A percentile compares a stretch with the other conserved stretches of the same genome.
phyloP scores from a whole-genome alignment of 1,284 basidiomycete species.

The Puccinia sorghi region DNA sequence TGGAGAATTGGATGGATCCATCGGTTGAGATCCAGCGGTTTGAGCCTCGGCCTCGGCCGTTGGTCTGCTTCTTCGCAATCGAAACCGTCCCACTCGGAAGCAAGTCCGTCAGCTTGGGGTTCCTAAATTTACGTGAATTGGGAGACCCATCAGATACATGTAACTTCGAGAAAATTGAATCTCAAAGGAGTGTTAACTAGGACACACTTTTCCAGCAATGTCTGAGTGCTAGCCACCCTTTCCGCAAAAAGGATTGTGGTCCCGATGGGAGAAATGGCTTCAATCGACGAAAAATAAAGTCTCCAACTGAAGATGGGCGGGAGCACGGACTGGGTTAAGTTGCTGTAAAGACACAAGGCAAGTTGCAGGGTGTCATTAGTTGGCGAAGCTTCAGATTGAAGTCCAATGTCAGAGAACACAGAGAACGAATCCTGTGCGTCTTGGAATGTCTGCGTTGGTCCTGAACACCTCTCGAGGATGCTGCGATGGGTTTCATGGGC shows the following conservation, averaged over 20 bases:
- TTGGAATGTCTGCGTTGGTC: neutral
- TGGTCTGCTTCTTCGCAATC: constrained; percentile 81
- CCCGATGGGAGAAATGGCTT: constrained; percentile 60
- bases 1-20: constrained; percentile 80
- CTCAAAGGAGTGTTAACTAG: neutral
- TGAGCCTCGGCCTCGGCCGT: constrained; percentile 81
- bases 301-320: constrained; percentile 1
- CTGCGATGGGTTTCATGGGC: neutral
- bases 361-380: constrained; percentile 15
- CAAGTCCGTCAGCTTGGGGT: constrained; percentile 69
- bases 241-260: constrained; percentile 82
- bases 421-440: constrained; percentile 15
- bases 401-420: neutral
- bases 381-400: neutral
- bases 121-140: constrained; percentile 63
- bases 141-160: constrained; percentile 8
- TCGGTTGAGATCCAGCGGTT: constrained; percentile 92
- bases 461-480: constrained; percentile 2
- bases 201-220: constrained; percentile 83
- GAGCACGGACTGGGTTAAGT: neutral
- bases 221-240: constrained; percentile 90
- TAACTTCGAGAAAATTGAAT: neutral
- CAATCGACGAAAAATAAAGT: constrained; percentile 26
- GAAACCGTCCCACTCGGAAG: constrained; percentile 77
- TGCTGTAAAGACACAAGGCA: neutral